These are phyloP conservation scores for Clavispora fructus DNA, from an alignment of 805 yeast genomes.

Conservation along the genomic window DNA sequence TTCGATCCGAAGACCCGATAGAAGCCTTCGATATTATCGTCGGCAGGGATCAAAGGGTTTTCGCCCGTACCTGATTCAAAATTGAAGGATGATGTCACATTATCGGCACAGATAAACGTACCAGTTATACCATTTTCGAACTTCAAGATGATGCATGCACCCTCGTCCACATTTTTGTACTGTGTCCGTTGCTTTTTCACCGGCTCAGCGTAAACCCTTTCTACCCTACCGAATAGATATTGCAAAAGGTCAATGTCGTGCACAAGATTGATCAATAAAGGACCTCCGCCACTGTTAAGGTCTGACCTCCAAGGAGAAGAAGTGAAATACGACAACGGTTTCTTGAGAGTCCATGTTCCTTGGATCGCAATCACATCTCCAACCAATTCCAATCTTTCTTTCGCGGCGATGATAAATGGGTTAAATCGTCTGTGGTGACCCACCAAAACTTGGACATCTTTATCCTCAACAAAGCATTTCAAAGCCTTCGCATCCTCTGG, in stretches of 20 bases:
- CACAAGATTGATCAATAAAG: constrained; percentile 31
- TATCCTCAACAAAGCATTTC: constrained; percentile 17
- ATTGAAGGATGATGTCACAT: constrained; percentile 33
- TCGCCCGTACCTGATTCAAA: constrained; percentile 38
- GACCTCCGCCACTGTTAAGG: constrained; percentile 29
- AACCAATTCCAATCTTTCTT: constrained; percentile 21
- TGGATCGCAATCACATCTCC: constrained; percentile 33
- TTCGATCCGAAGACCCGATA: constrained; percentile 35
- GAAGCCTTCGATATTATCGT: constrained; percentile 25
- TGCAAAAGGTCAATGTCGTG: constrained; percentile 37
- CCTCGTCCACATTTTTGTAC: constrained; percentile 32
- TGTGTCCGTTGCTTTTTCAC: constrained; percentile 23
- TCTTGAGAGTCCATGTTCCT: constrained; percentile 35
- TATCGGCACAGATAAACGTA: constrained; percentile 34
- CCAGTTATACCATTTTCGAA: constrained; percentile 31
- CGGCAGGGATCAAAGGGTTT: constrained; percentile 31
- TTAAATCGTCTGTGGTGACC: constrained; percentile 40
- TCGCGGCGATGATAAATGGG: constrained; percentile 33
- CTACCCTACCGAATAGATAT: constrained; percentile 34
- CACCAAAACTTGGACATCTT: constrained; percentile 25
- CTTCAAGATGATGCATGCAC: constrained; percentile 29
- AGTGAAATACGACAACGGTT: constrained; percentile 29
- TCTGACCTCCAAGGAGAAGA: constrained; percentile 31
- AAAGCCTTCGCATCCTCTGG: constrained; percentile 28
- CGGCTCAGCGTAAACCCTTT: constrained; percentile 33